Base-by-base conservation (phyloP, 306 rosid species). In the Cucurbita maxima region DNA sequence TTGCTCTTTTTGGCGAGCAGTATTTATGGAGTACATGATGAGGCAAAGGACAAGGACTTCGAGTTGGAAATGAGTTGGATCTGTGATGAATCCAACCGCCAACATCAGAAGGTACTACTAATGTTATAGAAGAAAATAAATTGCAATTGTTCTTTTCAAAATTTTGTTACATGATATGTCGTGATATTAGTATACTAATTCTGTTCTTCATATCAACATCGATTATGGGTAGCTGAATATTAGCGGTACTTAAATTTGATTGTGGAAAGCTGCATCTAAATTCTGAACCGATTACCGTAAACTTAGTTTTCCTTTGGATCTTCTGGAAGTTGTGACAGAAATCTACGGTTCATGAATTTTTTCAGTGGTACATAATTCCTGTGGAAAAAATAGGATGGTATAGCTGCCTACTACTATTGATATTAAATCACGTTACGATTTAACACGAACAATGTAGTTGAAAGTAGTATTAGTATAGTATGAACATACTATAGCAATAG, bases 51-150 rank as follows among this genome's bases (percentile, higher is more conserved):
- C 84, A 94, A 90, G 79, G 97, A 90, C 53, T 94, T 94, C 47
- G 98, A 94, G 64, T 84, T 94, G 67, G 98, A 94, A 78, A 79
- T 94, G 92, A 94, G 97, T 83, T 94, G 98, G 98, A 93, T 94
- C 74, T 94, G 98, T 73, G 97, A 94, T 30, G 97, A 94, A 82
- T 94, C 98, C 69, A 90, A 89, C 64, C 98, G 92, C 52, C 96
- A 76, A 61, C 98, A 94, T 77, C 85, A 80, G 84, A 94, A 94
- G 98, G 97, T 89, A 85, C 59, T 52, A 10, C 36, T 38, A 5
- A 22, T 18, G 45, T 58, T 48, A 50, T 50, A 50, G 15, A 53
- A 25, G 48, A 44, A 69, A 15, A 7, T 19, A 69, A 69, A 48
- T 8, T 14, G 0, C 40, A 69, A 40, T 43, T 19, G 0, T 19